Base-by-base conservation (phyloP, 306 rosid genomes). In the Sophora flavescens region DNA sequence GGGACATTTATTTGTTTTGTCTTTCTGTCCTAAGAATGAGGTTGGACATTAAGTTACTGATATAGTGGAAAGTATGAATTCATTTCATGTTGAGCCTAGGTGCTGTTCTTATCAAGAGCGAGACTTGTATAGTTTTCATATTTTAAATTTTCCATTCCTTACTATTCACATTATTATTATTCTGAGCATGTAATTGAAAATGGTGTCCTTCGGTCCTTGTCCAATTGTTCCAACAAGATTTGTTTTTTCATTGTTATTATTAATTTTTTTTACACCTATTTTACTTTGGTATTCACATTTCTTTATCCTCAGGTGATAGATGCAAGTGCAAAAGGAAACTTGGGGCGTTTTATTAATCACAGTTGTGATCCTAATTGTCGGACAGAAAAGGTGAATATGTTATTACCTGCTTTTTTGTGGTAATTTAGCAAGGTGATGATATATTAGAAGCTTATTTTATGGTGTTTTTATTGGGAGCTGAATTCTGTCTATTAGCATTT, bases 261-360 rank as follows among this genome's bases (percentile, higher is more conserved):
- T 51, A 26, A 44, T 44, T 13, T 44, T 44, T 12, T 62, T 72
- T 33, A 6, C 14, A 15, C 63, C 42, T 74, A 18, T 26, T 70
- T 12, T 70, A 12, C 35, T 56, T 63, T 39, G 10, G 6, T 15
- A 68, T 78, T 87, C 11, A 75, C 71, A 48, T 53, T 38, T 81
- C 56, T 58, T 77, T 80, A 67, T 79, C 77, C 86, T 57, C 93
- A 96, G 99, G 98, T 96, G 57, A 96, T 96, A 70, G 99, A 96
- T 86, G 99, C 99, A 60, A 91, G 97, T 78, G 91, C 93, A 63
- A 96, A 96, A 86, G 99, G 99, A 86, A 96, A 96, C 85, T 81
- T 93, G 91, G 99, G 99, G 56, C 98, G 99, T 58, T 96, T 91
- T 89, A 96, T 96, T 80, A 96, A 93, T 88, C 99, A 96, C 76